phyloP scores from a whole-genome alignment of 352 stramenopile genomes.

The Phytophthora pini region DNA sequence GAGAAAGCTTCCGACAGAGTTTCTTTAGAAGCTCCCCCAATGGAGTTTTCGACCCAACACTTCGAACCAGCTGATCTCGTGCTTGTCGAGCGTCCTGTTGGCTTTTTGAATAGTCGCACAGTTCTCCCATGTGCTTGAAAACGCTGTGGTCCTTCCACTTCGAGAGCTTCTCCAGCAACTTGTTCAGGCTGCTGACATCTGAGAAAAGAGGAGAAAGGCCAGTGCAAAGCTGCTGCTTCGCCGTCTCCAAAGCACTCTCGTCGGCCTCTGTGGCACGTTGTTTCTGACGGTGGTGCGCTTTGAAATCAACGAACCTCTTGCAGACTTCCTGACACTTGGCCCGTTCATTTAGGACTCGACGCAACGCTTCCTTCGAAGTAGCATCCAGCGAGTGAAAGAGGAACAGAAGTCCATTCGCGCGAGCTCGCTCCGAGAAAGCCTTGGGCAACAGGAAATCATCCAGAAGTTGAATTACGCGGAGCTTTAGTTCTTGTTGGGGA shows the following conservation, averaged over 20 bases:
- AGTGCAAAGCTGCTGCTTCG: slow-evolving; percentile 42
- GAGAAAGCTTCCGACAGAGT: slow-evolving; percentile 79
- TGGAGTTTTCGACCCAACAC: slow-evolving; percentile 79
- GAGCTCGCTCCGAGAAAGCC: slow-evolving; percentile 47
- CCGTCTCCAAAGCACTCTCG: slow-evolving; percentile 28
- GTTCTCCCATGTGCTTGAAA: slow-evolving; percentile 70
- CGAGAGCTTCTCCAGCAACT: slow-evolving; percentile 67
- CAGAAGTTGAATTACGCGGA: slow-evolving; percentile 83
- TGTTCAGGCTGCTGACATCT: slow-evolving; percentile 60
- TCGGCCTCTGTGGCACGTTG: slow-evolving; percentile 14
- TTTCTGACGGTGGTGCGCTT: slow-evolving; percentile 50
- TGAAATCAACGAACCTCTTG: slow-evolving; percentile 54
- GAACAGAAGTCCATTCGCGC: slow-evolving; percentile 76
- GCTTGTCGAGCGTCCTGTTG: slow-evolving; percentile 56
- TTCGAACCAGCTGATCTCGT: slow-evolving; percentile 76
- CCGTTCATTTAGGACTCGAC: slow-evolving; percentile 70
- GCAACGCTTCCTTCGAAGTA: slow-evolving; percentile 72
- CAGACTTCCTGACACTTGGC: slow-evolving; percentile 49
- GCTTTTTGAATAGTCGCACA: slow-evolving; percentile 65
- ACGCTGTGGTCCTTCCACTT: slow-evolving; percentile 83
- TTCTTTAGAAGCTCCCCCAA: slow-evolving; percentile 85
- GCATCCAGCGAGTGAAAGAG: slow-evolving; percentile 74
- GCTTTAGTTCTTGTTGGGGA: slow-evolving; percentile 80
- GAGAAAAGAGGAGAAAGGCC: slow-evolving; percentile 61
- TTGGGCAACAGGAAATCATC: slow-evolving; percentile 89